These are phyloP conservation scores for Cryptomeria japonica DNA, from an alignment of 75 land plant species.

Conservation along the genomic window DNA sequence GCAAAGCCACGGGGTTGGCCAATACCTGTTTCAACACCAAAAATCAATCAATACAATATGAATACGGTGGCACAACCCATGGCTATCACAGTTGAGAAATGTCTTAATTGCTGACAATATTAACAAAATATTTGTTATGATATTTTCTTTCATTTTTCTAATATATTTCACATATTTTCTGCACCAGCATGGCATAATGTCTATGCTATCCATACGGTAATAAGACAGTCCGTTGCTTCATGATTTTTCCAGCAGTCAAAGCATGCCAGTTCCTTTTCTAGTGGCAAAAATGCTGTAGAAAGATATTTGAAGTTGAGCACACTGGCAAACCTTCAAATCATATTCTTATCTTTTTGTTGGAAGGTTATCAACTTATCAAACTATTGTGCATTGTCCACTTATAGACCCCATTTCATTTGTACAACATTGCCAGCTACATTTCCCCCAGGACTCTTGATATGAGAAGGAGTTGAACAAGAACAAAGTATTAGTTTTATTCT, in stretches of 20 bases:
- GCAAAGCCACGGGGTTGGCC: constrained; percentile 83
- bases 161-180: neutral
- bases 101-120: neutral
- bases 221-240: neutral
- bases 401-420: no score
- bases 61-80: no score
- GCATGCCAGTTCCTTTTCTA: neutral
- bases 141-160: neutral
- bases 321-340: no score
- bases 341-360: no score
- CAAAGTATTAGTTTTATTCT: no score
- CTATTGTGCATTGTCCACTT: no score
- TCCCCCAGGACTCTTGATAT: no score
- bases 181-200: neutral
- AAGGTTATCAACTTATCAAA: no score
- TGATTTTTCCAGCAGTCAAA: neutral
- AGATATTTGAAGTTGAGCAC: neutral
- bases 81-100: neutral
- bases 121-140: neutral
- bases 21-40: constrained; percentile 50
- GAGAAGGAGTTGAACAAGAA: no score
- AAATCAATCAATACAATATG: no score
- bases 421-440: no score
- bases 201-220: neutral
- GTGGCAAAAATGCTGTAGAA: neutral